These are phyloP conservation scores for Triticum timopheevii DNA, from an alignment of 176 grass and related monocot species.

Conservation along the genomic window DNA sequence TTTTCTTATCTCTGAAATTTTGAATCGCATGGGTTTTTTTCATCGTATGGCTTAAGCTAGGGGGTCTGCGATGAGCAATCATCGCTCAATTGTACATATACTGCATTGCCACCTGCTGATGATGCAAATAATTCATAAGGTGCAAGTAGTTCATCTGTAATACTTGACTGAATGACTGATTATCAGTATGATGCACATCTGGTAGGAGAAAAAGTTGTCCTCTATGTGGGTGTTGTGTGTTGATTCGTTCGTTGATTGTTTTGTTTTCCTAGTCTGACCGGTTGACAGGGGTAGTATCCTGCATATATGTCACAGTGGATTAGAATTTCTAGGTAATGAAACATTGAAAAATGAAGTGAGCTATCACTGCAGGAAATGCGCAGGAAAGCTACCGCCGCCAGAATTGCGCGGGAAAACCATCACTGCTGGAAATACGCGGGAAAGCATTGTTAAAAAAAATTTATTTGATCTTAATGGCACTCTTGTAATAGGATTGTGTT, in stretches of 20 bases:
- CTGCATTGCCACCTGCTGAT: neutral
- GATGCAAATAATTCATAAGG: neutral
- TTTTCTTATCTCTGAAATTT: neutral
- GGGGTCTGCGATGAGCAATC: neutral
- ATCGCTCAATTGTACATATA: neutral
- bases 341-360: too few relatives aligned
- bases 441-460: neutral
- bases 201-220: neutral
- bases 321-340: slow-evolving; percentile 10
- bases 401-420: neutral
- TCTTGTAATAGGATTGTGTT: too few relatives aligned
- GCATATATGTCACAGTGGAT: slow-evolving; percentile 2
- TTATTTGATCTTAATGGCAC: neutral
- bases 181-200: too few relatives aligned
- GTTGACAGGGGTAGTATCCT: too few relatives aligned
- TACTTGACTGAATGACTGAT: too few relatives aligned
- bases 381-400: neutral
- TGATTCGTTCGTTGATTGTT: neutral
- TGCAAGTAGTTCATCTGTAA: neutral
- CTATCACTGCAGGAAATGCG: neutral
- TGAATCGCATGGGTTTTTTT: neutral
- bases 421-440: neutral
- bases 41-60: neutral
- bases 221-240: neutral
- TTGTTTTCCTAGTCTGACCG: too few relatives aligned